Conservation (phyloP, 2,329 filamentous ascomycete species). For the Diaporthe amygdali region DNA sequence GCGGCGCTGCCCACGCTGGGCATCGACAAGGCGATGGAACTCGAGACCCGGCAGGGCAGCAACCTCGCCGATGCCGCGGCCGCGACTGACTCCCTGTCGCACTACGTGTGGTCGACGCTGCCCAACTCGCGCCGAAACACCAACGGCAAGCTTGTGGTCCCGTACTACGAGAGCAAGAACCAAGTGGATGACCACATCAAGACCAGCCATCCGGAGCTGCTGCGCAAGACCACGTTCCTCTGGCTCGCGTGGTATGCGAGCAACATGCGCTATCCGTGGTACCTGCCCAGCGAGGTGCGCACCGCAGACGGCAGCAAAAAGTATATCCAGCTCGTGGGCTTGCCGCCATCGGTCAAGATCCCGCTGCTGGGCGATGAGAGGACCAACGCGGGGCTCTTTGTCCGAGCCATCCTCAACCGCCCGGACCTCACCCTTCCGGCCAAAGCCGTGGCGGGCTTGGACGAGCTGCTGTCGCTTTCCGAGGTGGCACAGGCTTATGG, state of each 20-base stretch:
- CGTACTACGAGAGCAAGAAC: slow-evolving; percentile 50
- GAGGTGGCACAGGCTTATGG: background rate
- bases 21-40: slow-evolving; percentile 38
- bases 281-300: background rate
- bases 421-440: background rate
- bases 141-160: slow-evolving; percentile 38
- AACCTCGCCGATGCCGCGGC: slow-evolving; percentile 48
- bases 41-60: slow-evolving; percentile 45
- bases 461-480: background rate
- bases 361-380: background rate
- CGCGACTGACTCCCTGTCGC: slow-evolving; percentile 40
- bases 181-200: slow-evolving; percentile 46
- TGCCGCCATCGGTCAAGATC: background rate
- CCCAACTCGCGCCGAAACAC: slow-evolving; percentile 40
- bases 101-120: slow-evolving; percentile 52
- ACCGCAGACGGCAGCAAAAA: background rate
- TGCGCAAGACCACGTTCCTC: slow-evolving; percentile 45
- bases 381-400: background rate
- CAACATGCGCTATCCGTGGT: slow-evolving; percentile 33
- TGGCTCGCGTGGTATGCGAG: slow-evolving; percentile 41
- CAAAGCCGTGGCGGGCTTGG: background rate
- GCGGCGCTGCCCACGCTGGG: slow-evolving; percentile 33
- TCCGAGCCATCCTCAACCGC: background rate
- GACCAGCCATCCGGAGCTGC: slow-evolving; percentile 33
- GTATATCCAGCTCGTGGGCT: background rate